A percentile compares a stretch with the other conserved stretches of the same genome.
phyloP scores from a whole-genome alignment of 805 yeast genomes.

The Naumovozyma castellii region DNA sequence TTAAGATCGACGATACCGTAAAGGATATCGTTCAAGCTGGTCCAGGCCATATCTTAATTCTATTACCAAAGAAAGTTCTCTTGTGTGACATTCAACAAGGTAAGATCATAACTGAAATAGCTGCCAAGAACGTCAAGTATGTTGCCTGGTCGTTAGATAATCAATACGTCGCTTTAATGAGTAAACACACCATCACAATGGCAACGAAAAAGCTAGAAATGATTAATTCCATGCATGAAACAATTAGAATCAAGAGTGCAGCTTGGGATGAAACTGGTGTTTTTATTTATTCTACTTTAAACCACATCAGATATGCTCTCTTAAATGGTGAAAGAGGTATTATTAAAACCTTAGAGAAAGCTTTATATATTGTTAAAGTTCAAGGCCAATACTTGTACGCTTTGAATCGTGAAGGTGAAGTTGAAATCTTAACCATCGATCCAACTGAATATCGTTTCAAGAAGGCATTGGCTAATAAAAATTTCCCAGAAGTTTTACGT shows the following conservation, averaged over 20 bases:
- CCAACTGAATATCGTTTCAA: slow-evolving; percentile 97
- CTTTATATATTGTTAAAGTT: slow-evolving; percentile 71
- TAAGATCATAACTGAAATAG: slow-evolving; percentile 58
- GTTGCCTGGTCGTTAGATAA: slow-evolving; percentile 85
- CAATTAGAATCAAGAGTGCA: slow-evolving; percentile 92
- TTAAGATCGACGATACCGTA: slow-evolving; percentile 58
- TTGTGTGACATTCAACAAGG: slow-evolving; percentile 90
- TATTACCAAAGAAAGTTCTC: slow-evolving; percentile 64
- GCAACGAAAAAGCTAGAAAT: slow-evolving; percentile 71
- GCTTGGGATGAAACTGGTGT: slow-evolving; percentile 96
- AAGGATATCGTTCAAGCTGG: slow-evolving; percentile 68
- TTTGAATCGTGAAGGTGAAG: slow-evolving; percentile 76
- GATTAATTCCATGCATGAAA: slow-evolving; percentile 84
- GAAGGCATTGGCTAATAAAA: slow-evolving; percentile 79
- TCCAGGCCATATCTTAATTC: slow-evolving; percentile 72
- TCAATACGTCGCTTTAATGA: slow-evolving; percentile 73
- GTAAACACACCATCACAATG: slow-evolving; percentile 87
- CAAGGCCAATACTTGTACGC: slow-evolving; percentile 65
- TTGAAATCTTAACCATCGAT: slow-evolving; percentile 70
- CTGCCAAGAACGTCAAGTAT: slow-evolving; percentile 74
- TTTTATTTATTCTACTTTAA: slow-evolving; percentile 83
- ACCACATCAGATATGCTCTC: slow-evolving; percentile 88
- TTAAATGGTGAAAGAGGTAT: slow-evolving; percentile 94
- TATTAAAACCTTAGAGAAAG: slow-evolving; percentile 81
- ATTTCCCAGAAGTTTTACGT: slow-evolving; percentile 84